phyloP scores from a whole-genome alignment of 2,329 filamentous ascomycete genomes.

The Madurella mycetomatis region DNA sequence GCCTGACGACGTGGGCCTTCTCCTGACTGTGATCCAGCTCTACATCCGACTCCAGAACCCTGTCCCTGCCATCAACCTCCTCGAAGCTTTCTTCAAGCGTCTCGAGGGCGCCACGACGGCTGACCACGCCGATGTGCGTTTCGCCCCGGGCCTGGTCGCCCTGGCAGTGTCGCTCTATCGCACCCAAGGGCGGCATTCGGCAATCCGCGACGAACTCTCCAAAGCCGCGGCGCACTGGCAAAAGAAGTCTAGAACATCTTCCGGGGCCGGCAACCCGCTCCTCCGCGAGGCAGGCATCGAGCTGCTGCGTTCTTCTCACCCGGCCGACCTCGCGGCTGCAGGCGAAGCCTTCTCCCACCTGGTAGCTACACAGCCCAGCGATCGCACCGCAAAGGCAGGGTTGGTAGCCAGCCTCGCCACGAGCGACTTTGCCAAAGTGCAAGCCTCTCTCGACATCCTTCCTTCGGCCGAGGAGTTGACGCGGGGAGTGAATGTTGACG shows the following conservation, averaged over 20 bases:
- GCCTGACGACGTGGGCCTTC: constrained; percentile 74
- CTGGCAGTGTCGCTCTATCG: constrained; percentile 75
- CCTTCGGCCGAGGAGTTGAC: constrained; percentile 60
- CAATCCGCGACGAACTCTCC: constrained; percentile 68
- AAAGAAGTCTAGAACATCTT: constrained; percentile 38
- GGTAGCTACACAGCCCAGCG: constrained; percentile 58
- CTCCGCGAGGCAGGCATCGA: constrained; percentile 78
- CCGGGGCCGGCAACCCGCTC: constrained; percentile 51
- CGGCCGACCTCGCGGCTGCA: constrained; percentile 64
- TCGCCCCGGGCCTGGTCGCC: constrained; percentile 79
- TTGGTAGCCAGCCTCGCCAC: constrained; percentile 78
- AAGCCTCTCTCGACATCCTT: constrained; percentile 52
- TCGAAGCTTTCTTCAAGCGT: constrained; percentile 70
- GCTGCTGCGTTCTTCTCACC: constrained; percentile 69
- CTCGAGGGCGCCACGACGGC: constrained; percentile 59
- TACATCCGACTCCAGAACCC: constrained; percentile 69
- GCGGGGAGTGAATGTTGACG: constrained; percentile 54
- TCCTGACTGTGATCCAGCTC: constrained; percentile 76
- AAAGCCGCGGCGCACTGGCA: constrained; percentile 82
- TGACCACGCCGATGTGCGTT: constrained; percentile 65
- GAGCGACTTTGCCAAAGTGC: constrained; percentile 51
- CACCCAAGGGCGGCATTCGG: constrained; percentile 65
- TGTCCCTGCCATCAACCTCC: constrained; percentile 66
- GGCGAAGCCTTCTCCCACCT: constrained; percentile 75
- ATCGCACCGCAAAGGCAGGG: constrained; percentile 70